Conservation (phyloP, 257 asterid species). For the Paulownia fortunei region DNA sequence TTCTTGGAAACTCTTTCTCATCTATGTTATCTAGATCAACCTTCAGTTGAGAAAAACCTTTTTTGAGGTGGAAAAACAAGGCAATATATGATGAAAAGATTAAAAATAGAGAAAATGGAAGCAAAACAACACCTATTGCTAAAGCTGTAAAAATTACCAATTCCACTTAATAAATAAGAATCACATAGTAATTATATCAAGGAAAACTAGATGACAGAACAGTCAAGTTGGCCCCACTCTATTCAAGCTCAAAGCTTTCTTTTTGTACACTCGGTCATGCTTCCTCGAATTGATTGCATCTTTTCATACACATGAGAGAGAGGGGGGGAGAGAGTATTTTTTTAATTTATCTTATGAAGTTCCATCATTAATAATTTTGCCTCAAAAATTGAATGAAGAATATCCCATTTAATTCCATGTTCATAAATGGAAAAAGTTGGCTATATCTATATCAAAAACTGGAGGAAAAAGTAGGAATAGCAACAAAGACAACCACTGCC, state of each 20-base stretch:
- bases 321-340: background rate
- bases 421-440: background rate
- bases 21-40: slow-evolving; percentile 90
- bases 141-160: background rate
- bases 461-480: background rate
- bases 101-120: background rate
- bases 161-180: background rate
- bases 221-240: background rate
- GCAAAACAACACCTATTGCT: background rate
- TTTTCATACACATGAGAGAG: background rate
- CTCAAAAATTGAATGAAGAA: background rate
- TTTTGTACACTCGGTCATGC: background rate
- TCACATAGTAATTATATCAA: background rate
- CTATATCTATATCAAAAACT: background rate
- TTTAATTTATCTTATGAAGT: background rate
- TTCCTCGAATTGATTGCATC: background rate
- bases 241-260: background rate
- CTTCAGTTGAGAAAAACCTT: slow-evolving; percentile 49
- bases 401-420: background rate
- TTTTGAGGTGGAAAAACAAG: background rate
- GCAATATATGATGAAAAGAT: background rate
- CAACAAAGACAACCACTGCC: background rate
- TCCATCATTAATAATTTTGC: background rate
- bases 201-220: background rate
- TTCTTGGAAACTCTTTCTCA: slow-evolving; percentile 67